Percentiles rank a stretch among this genome's conserved stretches.
Conservation (phyloP, 805 yeast species). For the Candida ponderosae region DNA sequence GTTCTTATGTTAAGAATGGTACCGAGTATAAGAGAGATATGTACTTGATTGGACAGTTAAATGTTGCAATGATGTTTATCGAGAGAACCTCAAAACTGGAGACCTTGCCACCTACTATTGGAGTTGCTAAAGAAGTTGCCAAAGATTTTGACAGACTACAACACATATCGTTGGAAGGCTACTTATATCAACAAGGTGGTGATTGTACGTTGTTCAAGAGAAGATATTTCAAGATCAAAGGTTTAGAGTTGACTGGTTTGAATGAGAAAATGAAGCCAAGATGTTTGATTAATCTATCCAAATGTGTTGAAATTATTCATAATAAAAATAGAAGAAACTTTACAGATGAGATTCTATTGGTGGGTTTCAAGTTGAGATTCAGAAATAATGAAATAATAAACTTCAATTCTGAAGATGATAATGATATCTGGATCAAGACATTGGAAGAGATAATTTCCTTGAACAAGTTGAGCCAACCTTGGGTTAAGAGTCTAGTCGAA, state of each 20-base stretch:
- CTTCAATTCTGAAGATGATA: conserved; percentile 75
- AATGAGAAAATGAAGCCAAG: conserved; percentile 67
- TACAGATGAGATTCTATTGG: conserved; percentile 62
- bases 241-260: conserved; percentile 67
- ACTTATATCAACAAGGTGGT: conserved; percentile 84
- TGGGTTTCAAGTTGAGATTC: conserved; percentile 69
- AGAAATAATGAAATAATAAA: conserved; percentile 75
- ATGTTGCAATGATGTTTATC: conserved; percentile 59
- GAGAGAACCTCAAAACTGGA: conserved; percentile 57
- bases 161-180: conserved; percentile 47
- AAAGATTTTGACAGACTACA: conserved; percentile 28
- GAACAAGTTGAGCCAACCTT: conserved; percentile 52
- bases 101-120: conserved; percentile 62
- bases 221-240: conserved; percentile 67
- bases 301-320: conserved; percentile 38
- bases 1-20: conserved; percentile 24
- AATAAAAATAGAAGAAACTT: conserved; percentile 44
- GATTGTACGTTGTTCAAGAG: conserved; percentile 69
- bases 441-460: conserved; percentile 49
- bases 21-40: conserved; percentile 34
- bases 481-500: conserved; percentile 41
- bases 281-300: conserved; percentile 68
- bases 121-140: conserved; percentile 38
- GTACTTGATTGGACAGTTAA: conserved; percentile 56
- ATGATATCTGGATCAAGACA: conserved; percentile 54